Evolutionary conservation across 176 grass and related monocot genomes (phyloP), one percentile per base, ranked within the genome.

Genomic region (Bromus sterilis): DNA sequence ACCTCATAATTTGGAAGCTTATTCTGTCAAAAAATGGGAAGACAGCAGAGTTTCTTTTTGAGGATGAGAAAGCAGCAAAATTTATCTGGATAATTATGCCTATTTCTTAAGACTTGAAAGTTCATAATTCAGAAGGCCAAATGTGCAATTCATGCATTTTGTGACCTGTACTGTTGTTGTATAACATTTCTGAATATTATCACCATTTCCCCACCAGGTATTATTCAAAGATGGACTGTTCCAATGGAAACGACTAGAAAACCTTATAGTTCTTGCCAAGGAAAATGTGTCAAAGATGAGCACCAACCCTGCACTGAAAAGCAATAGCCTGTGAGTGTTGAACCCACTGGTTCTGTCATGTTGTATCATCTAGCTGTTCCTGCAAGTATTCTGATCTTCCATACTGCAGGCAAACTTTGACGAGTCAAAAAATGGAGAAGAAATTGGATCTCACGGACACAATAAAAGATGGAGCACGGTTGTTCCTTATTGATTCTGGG

Each of bases 221-320:
- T 58, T 98, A 86, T 98, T 98, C 90, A 95, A 98, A 78, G 95
- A 98, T 87, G 95, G 95, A 29, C 33, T 91, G 66, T 98, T 98
- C 67, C 95, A 98, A 63, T 98, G 95, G 95, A 98, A 98, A 83
- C 84, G 95, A 28, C 90, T 98, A 46, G 95, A 98, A 87, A 98
- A 98, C 72, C 90, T 98, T 84, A 95, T 98, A 77, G 82, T 95
- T 84, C 95, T 98, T 85, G 95, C 95, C 11, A 98, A 98, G 82
- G 95, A 98, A 87, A 93, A 98, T 80, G 95, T 98, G 75, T 59
- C 81, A 75, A 98, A 91, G 80, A 98, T 95, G 95, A 98, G 83
- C 56, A 78, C 70, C 43, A 94, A 91, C 86, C 95, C 95, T 66
- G 95, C 95, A 77, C 84, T 98, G 13, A 80, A 89, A 83, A 85